Evolutionary conservation across 2,329 filamentous ascomycete genomes (phyloP).

Genomic region (Diaporthe capsici): DNA sequence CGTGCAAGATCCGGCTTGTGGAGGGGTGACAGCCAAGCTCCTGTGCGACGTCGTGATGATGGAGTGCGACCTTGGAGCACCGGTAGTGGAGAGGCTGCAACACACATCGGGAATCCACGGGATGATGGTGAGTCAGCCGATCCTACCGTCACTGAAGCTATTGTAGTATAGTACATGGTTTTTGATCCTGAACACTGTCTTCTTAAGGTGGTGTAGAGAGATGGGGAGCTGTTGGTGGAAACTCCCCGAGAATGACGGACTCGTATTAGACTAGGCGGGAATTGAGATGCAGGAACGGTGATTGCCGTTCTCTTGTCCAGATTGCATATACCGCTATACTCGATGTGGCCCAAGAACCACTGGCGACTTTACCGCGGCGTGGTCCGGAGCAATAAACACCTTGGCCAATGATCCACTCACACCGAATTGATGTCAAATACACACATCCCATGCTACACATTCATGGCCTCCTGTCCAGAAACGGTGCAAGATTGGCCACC

Average conservation of each 20-base stretch:
- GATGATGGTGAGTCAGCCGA: neutral
- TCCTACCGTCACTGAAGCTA: neutral
- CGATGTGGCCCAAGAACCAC: neutral
- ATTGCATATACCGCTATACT: neutral
- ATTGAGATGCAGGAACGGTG: constrained; percentile 1
- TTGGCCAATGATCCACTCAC: neutral
- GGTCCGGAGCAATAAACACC: neutral
- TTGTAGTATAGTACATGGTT: neutral
- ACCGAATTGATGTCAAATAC: neutral
- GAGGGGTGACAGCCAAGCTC: constrained; percentile 28
- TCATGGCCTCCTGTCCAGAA: neutral
- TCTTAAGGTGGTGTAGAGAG: neutral
- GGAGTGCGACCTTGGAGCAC: constrained; percentile 18
- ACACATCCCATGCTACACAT: neutral
- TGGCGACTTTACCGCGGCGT: neutral
- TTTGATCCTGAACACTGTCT: too few species aligned
- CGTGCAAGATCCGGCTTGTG: neutral
- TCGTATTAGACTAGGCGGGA: neutral
- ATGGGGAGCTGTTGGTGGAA: neutral
- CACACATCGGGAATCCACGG: neutral
- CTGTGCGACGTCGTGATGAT: constrained; percentile 22
- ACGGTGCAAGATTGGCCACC: neutral
- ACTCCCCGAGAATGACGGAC: neutral
- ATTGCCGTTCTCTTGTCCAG: neutral
- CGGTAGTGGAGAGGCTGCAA: neutral